Percentiles rank a stretch among this genome's conserved stretches.
phyloP scores from a whole-genome alignment of 768 basidiomycete species.

The Lactarius sanguifluus region DNA sequence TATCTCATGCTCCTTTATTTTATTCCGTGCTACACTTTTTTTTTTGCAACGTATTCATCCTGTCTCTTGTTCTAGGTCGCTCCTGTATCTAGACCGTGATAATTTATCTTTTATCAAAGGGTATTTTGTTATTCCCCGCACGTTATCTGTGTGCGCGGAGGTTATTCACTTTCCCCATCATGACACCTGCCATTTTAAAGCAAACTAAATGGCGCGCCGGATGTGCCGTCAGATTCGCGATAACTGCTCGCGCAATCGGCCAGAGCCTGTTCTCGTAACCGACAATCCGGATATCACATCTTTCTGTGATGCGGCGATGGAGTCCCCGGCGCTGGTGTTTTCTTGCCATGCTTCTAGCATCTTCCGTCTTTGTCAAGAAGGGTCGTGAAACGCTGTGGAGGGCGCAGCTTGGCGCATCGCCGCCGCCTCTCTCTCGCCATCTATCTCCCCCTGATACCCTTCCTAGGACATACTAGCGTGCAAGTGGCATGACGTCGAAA shows the following conservation, averaged over 20 bases:
- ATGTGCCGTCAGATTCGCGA: slow-evolving; percentile 17
- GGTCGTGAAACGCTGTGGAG: slow-evolving; percentile 6
- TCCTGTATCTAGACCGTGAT: slow-evolving; percentile 28
- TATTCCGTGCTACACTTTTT: slow-evolving; percentile 17
- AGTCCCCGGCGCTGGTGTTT: not conserved
- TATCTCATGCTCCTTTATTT: slow-evolving; percentile 20
- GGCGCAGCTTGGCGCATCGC: slow-evolving; percentile 7
- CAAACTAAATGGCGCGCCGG: slow-evolving; percentile 14
- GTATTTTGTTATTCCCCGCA: slow-evolving; percentile 9
- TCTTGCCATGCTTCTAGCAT: slow-evolving; percentile 16
- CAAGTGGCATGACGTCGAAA: slow-evolving; percentile 7
- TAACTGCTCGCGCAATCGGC: slow-evolving; percentile 11
- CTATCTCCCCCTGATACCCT: not conserved
- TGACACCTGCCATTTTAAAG: slow-evolving; percentile 22
- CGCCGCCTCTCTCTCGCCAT: not conserved
- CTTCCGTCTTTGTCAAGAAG: slow-evolving; percentile 6
- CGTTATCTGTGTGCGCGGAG: slow-evolving; percentile 3
- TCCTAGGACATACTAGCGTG: slow-evolving; percentile 5
- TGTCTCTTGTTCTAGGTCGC: slow-evolving; percentile 23
- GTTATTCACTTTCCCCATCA: slow-evolving; percentile 5
- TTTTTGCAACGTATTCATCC: slow-evolving; percentile 19
- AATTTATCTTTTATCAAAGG: slow-evolving; percentile 21
- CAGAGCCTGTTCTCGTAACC: slow-evolving; percentile 22
- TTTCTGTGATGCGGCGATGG: slow-evolving; percentile 12
- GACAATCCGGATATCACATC: slow-evolving; percentile 21